Base-by-base conservation (phyloP, 306 rosid species). In the Pyrus bretschneideri region DNA sequence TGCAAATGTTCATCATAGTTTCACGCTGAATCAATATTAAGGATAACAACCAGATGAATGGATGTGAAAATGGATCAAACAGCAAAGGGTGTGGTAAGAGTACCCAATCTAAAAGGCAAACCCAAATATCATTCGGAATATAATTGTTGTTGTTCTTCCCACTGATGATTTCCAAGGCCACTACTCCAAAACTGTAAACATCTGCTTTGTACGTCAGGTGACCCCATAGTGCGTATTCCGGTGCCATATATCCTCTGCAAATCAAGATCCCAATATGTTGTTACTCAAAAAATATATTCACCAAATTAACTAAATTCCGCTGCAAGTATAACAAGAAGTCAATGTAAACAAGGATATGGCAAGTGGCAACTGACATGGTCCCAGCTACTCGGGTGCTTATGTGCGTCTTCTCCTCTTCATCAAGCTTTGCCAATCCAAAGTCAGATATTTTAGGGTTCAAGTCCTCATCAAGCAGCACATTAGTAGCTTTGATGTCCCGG, bases 181-280 rank as follows among this genome's bases (percentile, higher is more conserved):
- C 86, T 31, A 91, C 89, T 70, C 97, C 93, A 76, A 83, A 89
- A 77, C 97, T 89, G 77, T 89, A 91, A 61, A 88, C 95, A 76
- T 91, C 97, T 55, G 90, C 95, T 82, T 91, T 91, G 78, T 75
- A 38, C 9, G 90, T 85, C 15, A 91, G 86, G 52, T 85, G 77
- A 70, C 91, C 95, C 97, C 93, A 91, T 42, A 89, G 68, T 19
- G 93, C 95, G 76, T 89, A 91, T 85, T 91, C 95, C 0, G 95
- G 90, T 21, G 97, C 97, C 91, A 89, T 89, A 74, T 92, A 89
- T 78, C 93, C 96, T 68, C 96, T 92, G 81, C 77, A 87, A 44
- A 25, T 13, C 55, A 52, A 86, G 4, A 79, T 8, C 33, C 31
- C 49, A 29, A 67, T 6, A 18, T 63, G 9, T 70, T 64, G 30